Base-by-base conservation (phyloP, 1,139 yeast genomes). In the Blastobotrys malaysiensis region DNA sequence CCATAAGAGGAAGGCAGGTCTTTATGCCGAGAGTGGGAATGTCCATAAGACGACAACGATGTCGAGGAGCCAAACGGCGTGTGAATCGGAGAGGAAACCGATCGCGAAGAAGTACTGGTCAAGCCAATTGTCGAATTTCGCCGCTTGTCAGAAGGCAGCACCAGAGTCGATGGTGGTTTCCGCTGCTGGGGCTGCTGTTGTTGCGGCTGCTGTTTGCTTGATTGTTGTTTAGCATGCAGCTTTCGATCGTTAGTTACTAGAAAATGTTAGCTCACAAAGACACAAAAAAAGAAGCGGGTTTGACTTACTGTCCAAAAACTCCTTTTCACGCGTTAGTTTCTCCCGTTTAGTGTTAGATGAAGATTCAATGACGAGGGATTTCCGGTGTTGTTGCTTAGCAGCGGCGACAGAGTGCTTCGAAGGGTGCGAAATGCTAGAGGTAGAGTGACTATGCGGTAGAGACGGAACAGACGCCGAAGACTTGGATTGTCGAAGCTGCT, bases 61-160 rank as follows among this genome's bases (percentile, higher is more conserved):
- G 50, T 20, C 9, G 14, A 18, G 9, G 39, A 45, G 18, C 36
- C 49, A 11, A 19, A 46, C 26, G 14, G 43, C 5, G 36, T 31
- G 39, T 3, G 27, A 44, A 45, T 44, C 39, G 52, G 44, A 13
- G 52, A 21, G 13, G 49, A 43, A 22, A 53, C 16, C 9, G 52
- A 51, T 39, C 54, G 58, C 36, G 53, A 49, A 5, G 57, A 52
- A 19, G 54, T 46, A 7, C 11, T 31, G 11, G 39, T 31, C 16
- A 31, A 31, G 39, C 39, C 39, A 31, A 31, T 31, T 3, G 39
- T 31, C 16, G 68, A 64, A 39, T 55, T 59, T 46, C 69, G 57
- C 3, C 70, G 61, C 13, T 59, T 58, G 47, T 67, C 71, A 20
- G 68, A 63, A 2, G 71, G 71, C 45, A 67, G 57, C 2, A 67